Conservation (phyloP, 768 basidiomycete species). For the Boletus rubropictus region DNA sequence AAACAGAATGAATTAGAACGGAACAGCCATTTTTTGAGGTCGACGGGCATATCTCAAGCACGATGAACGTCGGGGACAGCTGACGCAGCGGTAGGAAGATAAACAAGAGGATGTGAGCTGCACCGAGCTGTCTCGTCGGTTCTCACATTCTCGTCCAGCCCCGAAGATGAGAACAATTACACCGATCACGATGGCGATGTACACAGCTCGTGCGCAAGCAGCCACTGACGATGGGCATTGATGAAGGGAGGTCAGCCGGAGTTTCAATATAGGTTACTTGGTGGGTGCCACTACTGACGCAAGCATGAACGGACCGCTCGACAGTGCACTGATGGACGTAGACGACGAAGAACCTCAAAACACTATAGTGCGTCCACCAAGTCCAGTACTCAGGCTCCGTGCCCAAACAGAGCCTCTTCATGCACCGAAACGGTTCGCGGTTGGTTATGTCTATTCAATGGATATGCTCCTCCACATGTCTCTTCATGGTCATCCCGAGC, state of each 20-base stretch:
- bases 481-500: conserved; percentile 67
- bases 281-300: neutral
- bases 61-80: conserved; percentile 3
- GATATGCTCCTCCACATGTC: conserved; percentile 85
- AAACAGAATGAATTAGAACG: conserved; percentile 54
- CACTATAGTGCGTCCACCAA: conserved; percentile 8
- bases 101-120: neutral
- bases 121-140: neutral
- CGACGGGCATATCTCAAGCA: conserved; percentile 34
- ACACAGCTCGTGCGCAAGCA: neutral
- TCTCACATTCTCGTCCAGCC: conserved; percentile 5
- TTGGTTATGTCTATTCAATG: conserved; percentile 82
- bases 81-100: neutral
- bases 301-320: conserved; percentile 18
- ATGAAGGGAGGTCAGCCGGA: conserved; percentile 14
- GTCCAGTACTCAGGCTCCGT: conserved; percentile 17
- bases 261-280: conserved; percentile 12
- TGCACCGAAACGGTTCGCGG: conserved; percentile 28
- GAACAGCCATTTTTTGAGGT: conserved; percentile 41
- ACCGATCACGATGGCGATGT: conserved; percentile 14
- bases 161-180: neutral
- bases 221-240: neutral
- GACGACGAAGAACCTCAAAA: conserved; percentile 15
- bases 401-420: conserved; percentile 32
- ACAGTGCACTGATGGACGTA: conserved; percentile 26